Conservation (phyloP, 2,329 filamentous ascomycete species). For the Monosporascus sp. region DNA sequence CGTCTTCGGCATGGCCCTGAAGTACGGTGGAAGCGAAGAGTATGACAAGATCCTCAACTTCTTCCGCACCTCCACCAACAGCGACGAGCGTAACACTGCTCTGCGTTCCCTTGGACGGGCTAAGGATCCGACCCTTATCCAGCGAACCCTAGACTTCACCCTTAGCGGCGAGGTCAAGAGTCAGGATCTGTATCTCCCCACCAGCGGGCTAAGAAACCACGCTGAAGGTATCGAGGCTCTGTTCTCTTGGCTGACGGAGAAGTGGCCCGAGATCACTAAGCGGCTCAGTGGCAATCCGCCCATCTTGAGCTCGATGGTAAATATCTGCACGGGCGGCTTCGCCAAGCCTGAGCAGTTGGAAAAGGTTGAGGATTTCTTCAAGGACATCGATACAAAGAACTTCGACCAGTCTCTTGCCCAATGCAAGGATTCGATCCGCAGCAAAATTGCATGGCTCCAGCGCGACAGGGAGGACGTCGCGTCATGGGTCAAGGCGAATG, state of each 20-base stretch:
- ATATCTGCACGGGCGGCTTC: conserved; percentile 77
- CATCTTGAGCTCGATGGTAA: conserved; percentile 80
- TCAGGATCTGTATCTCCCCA: conserved; percentile 89
- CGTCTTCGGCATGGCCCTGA: conserved; percentile 79
- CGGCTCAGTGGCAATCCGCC: conserved; percentile 80
- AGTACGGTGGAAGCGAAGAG: conserved; percentile 81
- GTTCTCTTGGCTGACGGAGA: conserved; percentile 77
- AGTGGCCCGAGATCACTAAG: conserved; percentile 81
- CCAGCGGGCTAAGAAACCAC: conserved; percentile 72
- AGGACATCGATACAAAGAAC: conserved; percentile 71
- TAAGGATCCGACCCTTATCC: conserved; percentile 71
- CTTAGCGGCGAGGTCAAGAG: conserved; percentile 81
- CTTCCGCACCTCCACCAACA: conserved; percentile 69
- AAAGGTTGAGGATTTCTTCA: conserved; percentile 76
- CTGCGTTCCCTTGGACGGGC: conserved; percentile 78
- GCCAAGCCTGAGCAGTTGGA: conserved; percentile 70
- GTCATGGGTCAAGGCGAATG: conserved; percentile 54
- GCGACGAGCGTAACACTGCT: conserved; percentile 87
- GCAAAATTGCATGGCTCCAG: conserved; percentile 77
- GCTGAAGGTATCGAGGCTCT: conserved; percentile 73
- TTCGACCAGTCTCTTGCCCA: conserved; percentile 89
- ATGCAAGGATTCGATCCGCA: conserved; percentile 75
- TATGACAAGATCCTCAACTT: conserved; percentile 74
- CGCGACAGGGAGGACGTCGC: conserved; percentile 75
- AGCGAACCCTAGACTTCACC: conserved; percentile 71